Base-by-base conservation (phyloP, 495 filamentous ascomycete species). In the Penicillium subrubescens region DNA sequence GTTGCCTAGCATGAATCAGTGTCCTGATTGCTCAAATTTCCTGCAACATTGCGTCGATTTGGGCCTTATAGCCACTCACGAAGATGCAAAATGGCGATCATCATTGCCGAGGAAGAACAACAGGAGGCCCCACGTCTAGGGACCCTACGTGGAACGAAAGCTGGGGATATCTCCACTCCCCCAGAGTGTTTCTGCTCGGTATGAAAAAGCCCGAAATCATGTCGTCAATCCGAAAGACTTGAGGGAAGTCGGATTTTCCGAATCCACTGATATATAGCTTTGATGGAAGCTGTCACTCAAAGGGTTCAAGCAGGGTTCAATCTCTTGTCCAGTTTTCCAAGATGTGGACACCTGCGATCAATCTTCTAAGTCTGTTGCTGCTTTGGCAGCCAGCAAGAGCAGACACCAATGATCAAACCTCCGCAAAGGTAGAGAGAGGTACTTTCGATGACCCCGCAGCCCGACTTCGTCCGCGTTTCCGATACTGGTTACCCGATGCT, bases 401-500 rank as follows among this genome's bases (percentile, higher is more conserved):
- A 25, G 58, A 62, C 19, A 66, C 59, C 27, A 62, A 73, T 48
- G 67, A 73, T 33, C 64, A 66, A 57, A 63, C 58, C 8, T 50
- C 57, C 5, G 41, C 66, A 48, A 19, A 55, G 17, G 33, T 67
- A 12, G 58, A 71, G 34, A 60, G 60, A 35, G 74, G 72, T 7
- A 71, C 71, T 0, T 78, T 78, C 55, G 15, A 68, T 11, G 57
- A 70, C 17, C 72, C 75, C 1, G 39, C 74, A 1, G 35, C 62
- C 8, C 34, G 57, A n/a, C 44, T 67, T 4, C 71, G 75, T 19
- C 71, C 70, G 2, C 62, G 67, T 0, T 77, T 78, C 19, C 64
- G 76, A 29, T 77, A 73, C 54, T 79, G 77, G 77, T 69, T 83
- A 3, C 80, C 80, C 2, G 81, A 83, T 64, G 77, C 79, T 8